Evolutionary conservation across 1,284 basidiomycete genomes (phyloP), one percentile per base, ranked within the genome.

Genomic region (Neolentinus lepideus): DNA sequence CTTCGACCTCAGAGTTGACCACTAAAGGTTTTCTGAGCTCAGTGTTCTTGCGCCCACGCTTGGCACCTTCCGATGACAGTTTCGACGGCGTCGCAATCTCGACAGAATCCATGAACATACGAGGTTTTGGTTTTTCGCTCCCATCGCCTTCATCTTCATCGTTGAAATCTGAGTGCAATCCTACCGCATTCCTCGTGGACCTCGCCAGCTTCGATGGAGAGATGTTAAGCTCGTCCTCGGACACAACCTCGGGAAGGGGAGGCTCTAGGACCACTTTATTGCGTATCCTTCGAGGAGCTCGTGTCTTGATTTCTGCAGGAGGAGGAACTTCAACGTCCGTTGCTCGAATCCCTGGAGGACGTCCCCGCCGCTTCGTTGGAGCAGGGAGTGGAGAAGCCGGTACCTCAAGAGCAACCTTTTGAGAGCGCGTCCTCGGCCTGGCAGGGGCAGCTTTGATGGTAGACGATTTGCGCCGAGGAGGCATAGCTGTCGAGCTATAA

Each of bases 381-480:
- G 29, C 29, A 31, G 29, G 51, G 47, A 31, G 48, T 46, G 57
- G 53, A 2, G 58, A 54, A 24, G 58, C 55, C 35, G 53, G 19
- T 21, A 59, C 53, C 35, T 58, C 58, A 12, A 59, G 53, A 54
- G 26, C 57, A 50, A 14, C 55, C 16, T 48, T 59, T 59, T 11
- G 31, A 21, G 66, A 61, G 21, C 67, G 64, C 14, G 62, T 66
- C 21, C 62, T 54, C 16, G 65, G 63, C 14, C 61, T 62, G 1
- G 59, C 52, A 2, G 57, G 16, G 12, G 55, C 38, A 10, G 53
- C 50, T 11, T 4, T 31, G 29, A 4, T 31, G 12, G 60, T 53
- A 2, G 64, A 56, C 1, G 73, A 70, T 61, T 79, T 83, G 60
- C 80, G 79, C 71, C 82, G 83, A 35, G 74, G 71, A 35, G 74